A percentile compares a stretch with the other conserved stretches of the same genome.
Evolutionary conservation across 345 rosid species (phyloP).

Genomic region (Ricinus communis): DNA sequence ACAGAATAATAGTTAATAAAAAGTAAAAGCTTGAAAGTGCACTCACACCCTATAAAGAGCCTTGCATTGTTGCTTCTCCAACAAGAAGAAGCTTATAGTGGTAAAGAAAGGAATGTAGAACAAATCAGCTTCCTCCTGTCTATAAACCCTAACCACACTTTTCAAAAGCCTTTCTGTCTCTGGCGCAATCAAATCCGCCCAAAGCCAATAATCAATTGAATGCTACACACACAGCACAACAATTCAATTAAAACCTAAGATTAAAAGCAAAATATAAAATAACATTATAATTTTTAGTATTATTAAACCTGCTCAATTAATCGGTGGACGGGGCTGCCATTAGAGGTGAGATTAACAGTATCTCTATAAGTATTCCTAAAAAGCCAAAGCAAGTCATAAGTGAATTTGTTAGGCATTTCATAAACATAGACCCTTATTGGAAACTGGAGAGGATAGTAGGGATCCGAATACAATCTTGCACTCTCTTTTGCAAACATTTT

Average conservation of each 20-base stretch:
- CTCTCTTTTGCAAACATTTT: conserved; percentile 43
- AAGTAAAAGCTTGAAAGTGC: conserved; percentile 38
- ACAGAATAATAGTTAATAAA: background rate
- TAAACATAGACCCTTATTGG: conserved; percentile 85
- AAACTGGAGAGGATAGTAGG: conserved; percentile 46
- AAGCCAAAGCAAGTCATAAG: conserved; percentile 74
- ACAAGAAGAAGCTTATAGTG: conserved; percentile 84
- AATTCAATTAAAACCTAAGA: background rate
- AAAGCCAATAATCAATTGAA: conserved; percentile 93
- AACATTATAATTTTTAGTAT: no score
- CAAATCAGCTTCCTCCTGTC: conserved; percentile 81
- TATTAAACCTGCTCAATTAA: conserved; percentile 72
- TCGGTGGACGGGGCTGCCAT: conserved; percentile 97
- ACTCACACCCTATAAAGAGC: conserved; percentile 99
- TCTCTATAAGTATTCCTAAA: conserved; percentile 66
- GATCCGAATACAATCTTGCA: conserved; percentile 38
- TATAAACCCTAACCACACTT: conserved; percentile 70
- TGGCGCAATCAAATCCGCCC: conserved; percentile 87
- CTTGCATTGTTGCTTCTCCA: conserved; percentile 97
- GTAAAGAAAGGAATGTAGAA: conserved; percentile 91
- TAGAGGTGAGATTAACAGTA: conserved; percentile 83
- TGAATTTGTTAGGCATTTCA: conserved; percentile 86
- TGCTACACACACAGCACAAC: conserved; percentile 48
- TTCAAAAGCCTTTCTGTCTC: conserved; percentile 74
- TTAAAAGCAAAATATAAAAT: background rate